Evolutionary conservation across 2,329 filamentous ascomycete genomes (phyloP).

Genomic region (Apiospora rasikravindrae): DNA sequence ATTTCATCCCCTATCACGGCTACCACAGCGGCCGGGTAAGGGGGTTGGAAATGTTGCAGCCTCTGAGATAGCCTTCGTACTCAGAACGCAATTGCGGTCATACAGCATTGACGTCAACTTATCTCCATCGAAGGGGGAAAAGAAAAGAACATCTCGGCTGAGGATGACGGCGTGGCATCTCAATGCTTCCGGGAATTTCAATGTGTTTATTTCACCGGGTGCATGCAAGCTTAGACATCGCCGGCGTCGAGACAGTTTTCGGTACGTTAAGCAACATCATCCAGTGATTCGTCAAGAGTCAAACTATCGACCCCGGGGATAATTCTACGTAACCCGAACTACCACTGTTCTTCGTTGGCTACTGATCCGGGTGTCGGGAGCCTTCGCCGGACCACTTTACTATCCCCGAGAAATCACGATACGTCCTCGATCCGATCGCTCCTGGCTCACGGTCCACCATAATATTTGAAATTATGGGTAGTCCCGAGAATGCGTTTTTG

Average conservation of each 20-base stretch:
- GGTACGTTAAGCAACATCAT: not conserved
- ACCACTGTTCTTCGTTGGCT: not conserved
- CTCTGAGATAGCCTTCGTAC: not conserved
- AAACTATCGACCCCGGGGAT: not conserved
- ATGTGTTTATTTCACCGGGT: not conserved
- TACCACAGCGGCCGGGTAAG: not conserved
- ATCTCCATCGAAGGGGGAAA: not conserved
- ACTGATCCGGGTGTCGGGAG: not conserved
- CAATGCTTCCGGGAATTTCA: not conserved
- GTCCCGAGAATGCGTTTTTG: conserved; percentile 8
- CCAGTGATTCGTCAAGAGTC: not conserved
- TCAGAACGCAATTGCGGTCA: not conserved
- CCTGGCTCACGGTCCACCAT: not conserved
- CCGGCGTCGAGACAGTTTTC: not conserved
- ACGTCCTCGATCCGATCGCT: not conserved
- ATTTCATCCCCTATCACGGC: not conserved
- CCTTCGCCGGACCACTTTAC: not conserved
- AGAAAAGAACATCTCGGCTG: not conserved
- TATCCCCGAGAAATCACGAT: not conserved
- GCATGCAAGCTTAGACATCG: not conserved
- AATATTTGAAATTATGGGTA: not conserved
- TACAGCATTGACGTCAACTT: not conserved
- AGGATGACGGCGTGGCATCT: not conserved
- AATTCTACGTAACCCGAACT: not conserved
- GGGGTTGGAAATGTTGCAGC: not conserved